phyloP scores from a whole-genome alignment of 1,284 basidiomycete genomes.

The Vanrija humicola region DNA sequence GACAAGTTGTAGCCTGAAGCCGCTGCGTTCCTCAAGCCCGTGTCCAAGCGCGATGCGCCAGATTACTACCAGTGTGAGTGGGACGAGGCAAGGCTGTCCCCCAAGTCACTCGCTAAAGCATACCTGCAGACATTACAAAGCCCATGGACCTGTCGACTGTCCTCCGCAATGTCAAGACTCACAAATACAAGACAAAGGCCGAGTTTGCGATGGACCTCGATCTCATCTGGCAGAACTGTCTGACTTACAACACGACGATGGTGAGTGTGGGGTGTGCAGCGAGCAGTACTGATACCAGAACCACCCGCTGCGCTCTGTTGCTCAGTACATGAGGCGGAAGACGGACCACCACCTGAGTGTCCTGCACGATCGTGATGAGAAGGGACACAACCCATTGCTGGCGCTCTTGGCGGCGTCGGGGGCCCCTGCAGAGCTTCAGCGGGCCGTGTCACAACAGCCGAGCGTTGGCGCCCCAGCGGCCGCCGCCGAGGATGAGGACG shows the following conservation, averaged over 20 bases:
- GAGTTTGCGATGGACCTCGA: constrained; percentile 92
- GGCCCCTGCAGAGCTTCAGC: constrained; percentile 11
- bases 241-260: constrained; percentile 84
- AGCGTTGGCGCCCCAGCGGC: not conserved
- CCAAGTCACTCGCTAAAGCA: not conserved
- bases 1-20: constrained; percentile 64
- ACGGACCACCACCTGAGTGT: constrained; percentile 78
- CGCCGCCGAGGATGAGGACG: constrained; percentile 35
- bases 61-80: constrained; percentile 78
- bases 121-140: constrained; percentile 66
- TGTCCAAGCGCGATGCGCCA: constrained; percentile 76
- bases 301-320: constrained; percentile 77
- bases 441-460: constrained; percentile 14
- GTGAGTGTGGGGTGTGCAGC: constrained; percentile 52
- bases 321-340: constrained; percentile 66
- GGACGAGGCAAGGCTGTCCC: not conserved
- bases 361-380: constrained; percentile 81
- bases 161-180: constrained; percentile 84
- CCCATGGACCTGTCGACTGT: constrained; percentile 96
- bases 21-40: constrained; percentile 82
- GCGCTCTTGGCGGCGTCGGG: constrained; percentile 10
- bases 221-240: constrained; percentile 95
- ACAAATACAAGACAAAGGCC: constrained; percentile 86
- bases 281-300: constrained; percentile 45
- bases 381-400: constrained; percentile 41